These are phyloP conservation scores for Sclerotinia spermophila DNA, from an alignment of 2,329 filamentous ascomycete species.

Conservation along the genomic window DNA sequence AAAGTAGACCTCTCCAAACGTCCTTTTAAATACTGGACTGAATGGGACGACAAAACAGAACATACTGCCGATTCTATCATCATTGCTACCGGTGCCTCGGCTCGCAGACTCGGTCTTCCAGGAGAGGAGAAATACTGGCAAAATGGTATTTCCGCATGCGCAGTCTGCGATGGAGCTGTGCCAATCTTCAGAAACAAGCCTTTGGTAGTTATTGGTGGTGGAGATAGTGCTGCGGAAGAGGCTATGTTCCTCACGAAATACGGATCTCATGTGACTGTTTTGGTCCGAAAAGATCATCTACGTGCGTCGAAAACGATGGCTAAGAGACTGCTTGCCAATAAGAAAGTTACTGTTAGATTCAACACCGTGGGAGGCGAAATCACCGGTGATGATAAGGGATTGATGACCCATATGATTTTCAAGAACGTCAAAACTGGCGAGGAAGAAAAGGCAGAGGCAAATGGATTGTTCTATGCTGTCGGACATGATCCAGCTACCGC, in stretches of 20 bases:
- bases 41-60: conserved; percentile 76
- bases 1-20: conserved; percentile 79
- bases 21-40: conserved; percentile 91
- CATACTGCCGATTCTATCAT: conserved; percentile 92
- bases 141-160: conserved; percentile 91
- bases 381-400: conserved; percentile 75
- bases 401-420: conserved; percentile 86
- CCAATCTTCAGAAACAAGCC: conserved; percentile 98
- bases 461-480: conserved; percentile 94
- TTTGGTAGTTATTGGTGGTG: conserved; percentile 91
- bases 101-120: conserved; percentile 72
- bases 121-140: conserved; percentile 98
- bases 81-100: conserved; percentile 92
- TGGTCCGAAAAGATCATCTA: conserved; percentile 83
- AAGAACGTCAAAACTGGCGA: conserved; percentile 73
- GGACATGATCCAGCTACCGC: conserved; percentile 90
- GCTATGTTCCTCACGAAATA: conserved; percentile 98
- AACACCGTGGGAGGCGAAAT: conserved; percentile 80
- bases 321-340: conserved; percentile 72
- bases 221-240: conserved; percentile 96
- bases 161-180: conserved; percentile 93
- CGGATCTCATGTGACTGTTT: conserved; percentile 87
- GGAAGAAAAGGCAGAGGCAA: conserved; percentile 81
- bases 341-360: conserved; percentile 88
- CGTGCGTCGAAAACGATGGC: conserved; percentile 92